Evolutionary conservation across 2,329 filamentous ascomycete genomes (phyloP).

Genomic region (Westerdykella ornata): DNA sequence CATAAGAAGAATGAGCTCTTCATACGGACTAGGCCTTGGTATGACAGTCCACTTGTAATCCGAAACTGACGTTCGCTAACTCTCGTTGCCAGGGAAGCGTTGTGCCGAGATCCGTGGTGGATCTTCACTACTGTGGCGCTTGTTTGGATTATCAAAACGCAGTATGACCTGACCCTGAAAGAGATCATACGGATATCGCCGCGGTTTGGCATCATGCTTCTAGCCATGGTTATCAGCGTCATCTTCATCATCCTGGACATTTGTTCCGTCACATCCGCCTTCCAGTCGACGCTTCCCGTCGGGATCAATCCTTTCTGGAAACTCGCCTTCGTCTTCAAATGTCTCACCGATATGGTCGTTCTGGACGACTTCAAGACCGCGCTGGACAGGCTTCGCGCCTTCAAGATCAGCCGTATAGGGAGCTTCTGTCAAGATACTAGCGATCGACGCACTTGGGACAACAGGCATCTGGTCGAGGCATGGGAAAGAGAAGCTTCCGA

Average conservation of each 20-base stretch:
- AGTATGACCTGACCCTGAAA: slow-evolving; percentile 53
- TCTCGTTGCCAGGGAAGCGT: not conserved
- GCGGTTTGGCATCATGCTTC: slow-evolving; percentile 57
- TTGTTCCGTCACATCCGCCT: slow-evolving; percentile 49
- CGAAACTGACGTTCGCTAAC: not conserved
- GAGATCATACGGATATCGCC: slow-evolving; percentile 57
- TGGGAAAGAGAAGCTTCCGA: not conserved
- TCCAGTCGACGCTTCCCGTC: slow-evolving; percentile 29
- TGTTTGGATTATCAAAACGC: slow-evolving; percentile 57
- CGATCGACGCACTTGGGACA: slow-evolving; percentile 28
- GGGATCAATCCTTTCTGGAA: slow-evolving; percentile 64
- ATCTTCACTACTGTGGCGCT: slow-evolving; percentile 55
- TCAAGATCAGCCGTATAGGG: slow-evolving; percentile 38
- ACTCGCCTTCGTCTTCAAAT: slow-evolving; percentile 59
- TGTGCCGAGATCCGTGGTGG: slow-evolving; percentile 58
- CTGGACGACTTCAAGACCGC: slow-evolving; percentile 63
- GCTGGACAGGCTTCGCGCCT: slow-evolving; percentile 41
- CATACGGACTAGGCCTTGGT: slow-evolving; percentile 48
- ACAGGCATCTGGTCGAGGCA: slow-evolving; percentile 11
- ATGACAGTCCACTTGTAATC: not conserved
- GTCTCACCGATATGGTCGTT: slow-evolving; percentile 59
- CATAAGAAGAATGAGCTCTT: slow-evolving; percentile 51
- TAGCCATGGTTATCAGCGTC: slow-evolving; percentile 55
- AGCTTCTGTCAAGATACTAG: slow-evolving; percentile 34
- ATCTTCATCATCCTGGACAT: slow-evolving; percentile 57